A percentile compares a stretch with the other conserved stretches of the same genome.
Evolutionary conservation across 2,329 filamentous ascomycete species (phyloP).

Genomic region (Beauveria pseudobassiana): DNA sequence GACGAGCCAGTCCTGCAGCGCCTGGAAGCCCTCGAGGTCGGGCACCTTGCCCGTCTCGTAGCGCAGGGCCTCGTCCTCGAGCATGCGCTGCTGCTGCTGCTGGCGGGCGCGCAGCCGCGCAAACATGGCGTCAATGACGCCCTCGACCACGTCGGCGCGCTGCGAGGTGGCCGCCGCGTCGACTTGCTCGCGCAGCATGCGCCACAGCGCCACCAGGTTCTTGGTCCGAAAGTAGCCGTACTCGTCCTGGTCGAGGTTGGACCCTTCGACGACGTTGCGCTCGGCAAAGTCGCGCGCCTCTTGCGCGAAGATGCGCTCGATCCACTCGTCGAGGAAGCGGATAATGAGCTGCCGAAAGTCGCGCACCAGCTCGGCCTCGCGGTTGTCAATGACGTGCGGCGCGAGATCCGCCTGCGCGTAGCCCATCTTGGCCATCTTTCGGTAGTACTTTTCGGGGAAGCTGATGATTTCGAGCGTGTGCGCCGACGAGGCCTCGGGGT

Average conservation of each 20-base stretch:
- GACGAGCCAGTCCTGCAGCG: slow-evolving; percentile 90
- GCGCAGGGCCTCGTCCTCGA: slow-evolving; percentile 74
- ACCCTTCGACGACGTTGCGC: slow-evolving; percentile 55
- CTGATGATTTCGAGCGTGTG: slow-evolving; percentile 89
- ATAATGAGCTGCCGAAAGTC: slow-evolving; percentile 95
- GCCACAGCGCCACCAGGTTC: slow-evolving; percentile 91
- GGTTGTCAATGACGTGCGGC: slow-evolving; percentile 83
- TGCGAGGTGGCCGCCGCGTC: slow-evolving; percentile 77
- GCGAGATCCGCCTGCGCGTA: slow-evolving; percentile 67
- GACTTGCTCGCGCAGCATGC: slow-evolving; percentile 91
- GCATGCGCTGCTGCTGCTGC: slow-evolving; percentile 76
- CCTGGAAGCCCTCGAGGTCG: slow-evolving; percentile 63
- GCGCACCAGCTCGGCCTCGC: slow-evolving; percentile 81
- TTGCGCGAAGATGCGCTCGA: slow-evolving; percentile 79
- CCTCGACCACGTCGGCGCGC: slow-evolving; percentile 84
- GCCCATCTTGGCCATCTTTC: slow-evolving; percentile 88
- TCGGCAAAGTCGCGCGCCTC: slow-evolving; percentile 77
- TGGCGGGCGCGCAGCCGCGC: slow-evolving; percentile 75
- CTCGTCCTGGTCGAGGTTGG: slow-evolving; percentile 76
- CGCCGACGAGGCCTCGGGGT: slow-evolving; percentile 73
- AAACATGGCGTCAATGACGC: slow-evolving; percentile 95
- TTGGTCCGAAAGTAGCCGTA: slow-evolving; percentile 89
- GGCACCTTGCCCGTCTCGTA: slow-evolving; percentile 53
- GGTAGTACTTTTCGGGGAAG: slow-evolving; percentile 93
- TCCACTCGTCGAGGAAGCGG: slow-evolving; percentile 93